phyloP scores from a whole-genome alignment of 2,329 filamentous ascomycete genomes.

The Biscogniauxia sp. region DNA sequence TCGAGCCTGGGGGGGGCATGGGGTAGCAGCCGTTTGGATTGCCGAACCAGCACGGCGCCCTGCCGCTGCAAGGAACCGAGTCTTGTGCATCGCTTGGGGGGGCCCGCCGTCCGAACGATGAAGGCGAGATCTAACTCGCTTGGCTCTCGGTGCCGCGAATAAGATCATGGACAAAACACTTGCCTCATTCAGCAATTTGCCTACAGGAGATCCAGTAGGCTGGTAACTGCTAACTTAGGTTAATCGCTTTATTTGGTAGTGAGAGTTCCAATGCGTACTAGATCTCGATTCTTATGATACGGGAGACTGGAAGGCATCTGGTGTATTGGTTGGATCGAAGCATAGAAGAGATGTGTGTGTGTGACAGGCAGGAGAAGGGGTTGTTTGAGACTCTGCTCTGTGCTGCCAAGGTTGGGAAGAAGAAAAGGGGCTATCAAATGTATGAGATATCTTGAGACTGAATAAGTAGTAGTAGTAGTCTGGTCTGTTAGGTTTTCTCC shows the following conservation, averaged over 20 bases:
- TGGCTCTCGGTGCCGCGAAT: neutral
- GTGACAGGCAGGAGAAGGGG: too few species aligned
- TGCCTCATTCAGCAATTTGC: neutral
- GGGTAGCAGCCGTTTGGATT: constrained; percentile 19
- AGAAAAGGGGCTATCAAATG: neutral
- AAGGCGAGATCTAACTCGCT: neutral
- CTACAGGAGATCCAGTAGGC: neutral
- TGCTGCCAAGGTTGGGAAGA: neutral
- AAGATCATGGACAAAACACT: neutral
- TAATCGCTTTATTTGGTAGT: neutral
- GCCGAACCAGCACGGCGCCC: constrained; percentile 15
- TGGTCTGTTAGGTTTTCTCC: too few species aligned
- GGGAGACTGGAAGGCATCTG: too few species aligned
- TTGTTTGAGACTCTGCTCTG: too few species aligned
- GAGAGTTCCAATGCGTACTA: constrained; percentile 14
- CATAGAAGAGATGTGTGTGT: too few species aligned
- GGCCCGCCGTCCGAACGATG: neutral
- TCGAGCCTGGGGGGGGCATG: constrained; percentile 7
- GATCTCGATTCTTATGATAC: neutral
- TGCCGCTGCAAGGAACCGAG: constrained; percentile 13
- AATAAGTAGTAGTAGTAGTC: too few species aligned
- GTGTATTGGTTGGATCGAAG: neutral
- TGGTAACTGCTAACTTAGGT: neutral
- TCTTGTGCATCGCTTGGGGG: constrained; percentile 9
- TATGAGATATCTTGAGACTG: too few species aligned